A percentile compares a stretch with the other conserved stretches of the same genome.
These are phyloP conservation scores for Oenanthe sinensis DNA, from an alignment of 129 eudicot genomes.

Conservation along the genomic window DNA sequence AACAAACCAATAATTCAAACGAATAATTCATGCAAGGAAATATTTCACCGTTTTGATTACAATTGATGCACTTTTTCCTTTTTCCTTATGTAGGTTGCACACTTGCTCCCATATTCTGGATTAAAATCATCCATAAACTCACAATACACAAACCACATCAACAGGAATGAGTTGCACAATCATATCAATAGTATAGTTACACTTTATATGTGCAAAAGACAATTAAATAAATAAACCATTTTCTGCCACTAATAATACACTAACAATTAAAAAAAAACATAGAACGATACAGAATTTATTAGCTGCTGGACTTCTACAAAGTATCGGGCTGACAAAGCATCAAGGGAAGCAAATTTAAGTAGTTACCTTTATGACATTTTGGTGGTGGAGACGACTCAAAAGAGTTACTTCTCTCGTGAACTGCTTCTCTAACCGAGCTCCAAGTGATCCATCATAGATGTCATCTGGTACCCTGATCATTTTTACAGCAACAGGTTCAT, in stretches of 20 bases:
- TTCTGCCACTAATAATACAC: not conserved
- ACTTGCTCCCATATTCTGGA: not conserved
- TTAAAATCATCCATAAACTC: not conserved
- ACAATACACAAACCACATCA: not conserved
- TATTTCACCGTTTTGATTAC: not conserved
- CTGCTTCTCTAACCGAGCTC: conserved; percentile 68
- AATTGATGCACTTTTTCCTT: not conserved
- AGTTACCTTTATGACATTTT: conserved; percentile 60
- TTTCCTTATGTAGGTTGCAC: not conserved
- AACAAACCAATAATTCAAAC: not conserved
- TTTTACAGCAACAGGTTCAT: conserved; percentile 79
- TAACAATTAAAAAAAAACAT: not conserved
- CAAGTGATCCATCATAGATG: conserved; percentile 67
- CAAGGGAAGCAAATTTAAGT: too few species aligned
- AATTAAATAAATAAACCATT: not conserved
- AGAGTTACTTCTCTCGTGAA: conserved; percentile 67
- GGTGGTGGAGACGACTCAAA: conserved; percentile 71
- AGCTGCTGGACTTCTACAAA: not conserved
- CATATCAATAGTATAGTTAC: not conserved
- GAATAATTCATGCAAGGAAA: not conserved
- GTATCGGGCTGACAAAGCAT: not conserved
- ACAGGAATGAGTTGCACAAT: not conserved
- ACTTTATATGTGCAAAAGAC: not conserved
- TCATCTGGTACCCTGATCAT: conserved; percentile 75
- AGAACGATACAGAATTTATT: conserved; percentile 7